A percentile compares a stretch with the other conserved stretches of the same genome.
phyloP scores from a whole-genome alignment of 495 filamentous ascomycete genomes.

The Extremus antarcticus region DNA sequence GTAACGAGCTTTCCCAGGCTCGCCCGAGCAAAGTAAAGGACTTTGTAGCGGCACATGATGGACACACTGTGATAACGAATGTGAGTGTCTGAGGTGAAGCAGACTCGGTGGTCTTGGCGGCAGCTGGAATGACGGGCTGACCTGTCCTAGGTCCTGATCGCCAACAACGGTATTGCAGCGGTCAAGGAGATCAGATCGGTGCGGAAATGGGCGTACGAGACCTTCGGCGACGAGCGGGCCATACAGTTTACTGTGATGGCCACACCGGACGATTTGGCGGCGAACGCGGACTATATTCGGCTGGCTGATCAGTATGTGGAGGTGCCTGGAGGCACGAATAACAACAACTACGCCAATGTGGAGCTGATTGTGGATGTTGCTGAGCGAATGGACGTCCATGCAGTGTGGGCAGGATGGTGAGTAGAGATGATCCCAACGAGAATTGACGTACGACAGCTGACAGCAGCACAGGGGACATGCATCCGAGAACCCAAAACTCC shows the following conservation, averaged over 20 bases:
- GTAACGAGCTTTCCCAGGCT: conserved; percentile 73
- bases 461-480: conserved; percentile 68
- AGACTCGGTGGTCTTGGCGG: not conserved
- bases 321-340: conserved; percentile 97
- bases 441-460: conserved; percentile 6
- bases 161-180: conserved; percentile 99
- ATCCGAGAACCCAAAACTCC: conserved; percentile 95
- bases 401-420: conserved; percentile 98
- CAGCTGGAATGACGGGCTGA: not conserved
- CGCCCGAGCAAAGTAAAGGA: conserved; percentile 77
- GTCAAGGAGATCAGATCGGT: conserved; percentile 98
- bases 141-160: conserved; percentile 73
- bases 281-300: conserved; percentile 97
- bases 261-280: conserved; percentile 94
- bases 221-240: conserved; percentile 92
- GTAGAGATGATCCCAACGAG: conserved; percentile 20
- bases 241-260: conserved; percentile 99
- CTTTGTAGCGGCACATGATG: conserved; percentile 78
- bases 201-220: conserved; percentile 99
- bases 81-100: conserved; percentile 42
- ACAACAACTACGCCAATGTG: conserved; percentile 99
- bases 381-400: conserved; percentile 97
- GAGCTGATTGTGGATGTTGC: conserved; percentile 98
- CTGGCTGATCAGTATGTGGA: conserved; percentile 99
- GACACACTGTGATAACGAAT: conserved; percentile 95